Percentiles rank a stretch among this genome's conserved stretches.
Evolutionary conservation across 2,329 filamentous ascomycete species (phyloP).

Genomic region (Chalaropsis thielavioides): DNA sequence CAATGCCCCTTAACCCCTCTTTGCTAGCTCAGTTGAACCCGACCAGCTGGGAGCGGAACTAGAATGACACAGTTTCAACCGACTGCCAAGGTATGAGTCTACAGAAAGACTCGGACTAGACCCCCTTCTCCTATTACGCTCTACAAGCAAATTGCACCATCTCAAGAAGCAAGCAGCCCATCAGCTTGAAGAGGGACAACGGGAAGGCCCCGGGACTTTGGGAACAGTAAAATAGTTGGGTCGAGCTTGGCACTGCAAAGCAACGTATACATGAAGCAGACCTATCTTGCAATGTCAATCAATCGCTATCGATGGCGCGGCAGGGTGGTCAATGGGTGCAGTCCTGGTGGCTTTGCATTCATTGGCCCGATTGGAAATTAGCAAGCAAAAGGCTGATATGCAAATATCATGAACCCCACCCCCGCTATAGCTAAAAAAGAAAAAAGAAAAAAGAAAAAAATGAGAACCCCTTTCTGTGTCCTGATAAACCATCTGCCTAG

Average conservation of each 20-base stretch:
- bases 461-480: neutral
- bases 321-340: no score
- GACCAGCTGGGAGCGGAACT: neutral
- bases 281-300: no score
- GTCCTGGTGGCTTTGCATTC: no score
- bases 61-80: neutral
- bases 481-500: neutral
- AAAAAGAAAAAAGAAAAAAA: neutral
- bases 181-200: neutral
- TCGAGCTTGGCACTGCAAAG: no score
- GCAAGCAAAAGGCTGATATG: neutral
- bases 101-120: no score
- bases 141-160: neutral
- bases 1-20: neutral
- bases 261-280: no score
- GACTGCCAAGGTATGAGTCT: no score
- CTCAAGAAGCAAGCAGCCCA: no score
- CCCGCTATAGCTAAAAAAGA: no score
- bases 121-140: neutral
- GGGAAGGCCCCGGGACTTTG: neutral
- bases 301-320: no score
- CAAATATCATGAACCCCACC: neutral
- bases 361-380: no score
- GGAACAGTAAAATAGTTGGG: no score
- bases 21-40: neutral